Percentiles rank a stretch among this genome's conserved stretches.
Evolutionary conservation across 1,284 basidiomycete species (phyloP).

Genomic region (Malassezia equina): DNA sequence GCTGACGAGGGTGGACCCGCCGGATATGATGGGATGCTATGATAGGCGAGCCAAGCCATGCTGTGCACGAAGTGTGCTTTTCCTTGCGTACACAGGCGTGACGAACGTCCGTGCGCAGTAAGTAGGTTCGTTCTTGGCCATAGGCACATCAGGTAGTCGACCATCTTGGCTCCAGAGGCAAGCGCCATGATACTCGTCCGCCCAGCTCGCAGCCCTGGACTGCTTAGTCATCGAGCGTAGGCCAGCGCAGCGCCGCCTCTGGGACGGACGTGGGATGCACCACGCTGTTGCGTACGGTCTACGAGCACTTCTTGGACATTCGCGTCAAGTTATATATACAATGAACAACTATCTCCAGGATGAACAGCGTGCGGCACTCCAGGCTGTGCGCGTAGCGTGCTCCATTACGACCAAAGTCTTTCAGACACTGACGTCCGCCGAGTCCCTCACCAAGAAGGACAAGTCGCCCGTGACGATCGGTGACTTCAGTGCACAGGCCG

Average conservation of each 20-base stretch:
- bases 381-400: constrained; percentile 82
- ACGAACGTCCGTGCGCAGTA: too few species aligned
- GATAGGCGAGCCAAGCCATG: too few species aligned
- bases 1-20: too few species aligned
- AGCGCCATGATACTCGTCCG: too few species aligned
- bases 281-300: neutral
- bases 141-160: too few species aligned
- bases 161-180: too few species aligned
- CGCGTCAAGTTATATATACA: neutral
- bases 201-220: too few species aligned
- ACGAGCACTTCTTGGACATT: neutral
- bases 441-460: constrained; percentile 82
- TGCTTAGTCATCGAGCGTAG: neutral
- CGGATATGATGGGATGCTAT: too few species aligned
- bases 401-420: constrained; percentile 67
- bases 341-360: constrained; percentile 5
- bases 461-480: constrained; percentile 84
- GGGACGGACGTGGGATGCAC: neutral
- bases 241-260: neutral
- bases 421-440: constrained; percentile 69
- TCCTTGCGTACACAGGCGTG: too few species aligned
- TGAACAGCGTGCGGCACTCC: constrained; percentile 66
- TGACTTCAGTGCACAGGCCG: constrained; percentile 44
- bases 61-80: too few species aligned
- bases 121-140: too few species aligned